Base-by-base conservation (phyloP, 2,329 filamentous ascomycete genomes). In the Aspergillus sp. region DNA sequence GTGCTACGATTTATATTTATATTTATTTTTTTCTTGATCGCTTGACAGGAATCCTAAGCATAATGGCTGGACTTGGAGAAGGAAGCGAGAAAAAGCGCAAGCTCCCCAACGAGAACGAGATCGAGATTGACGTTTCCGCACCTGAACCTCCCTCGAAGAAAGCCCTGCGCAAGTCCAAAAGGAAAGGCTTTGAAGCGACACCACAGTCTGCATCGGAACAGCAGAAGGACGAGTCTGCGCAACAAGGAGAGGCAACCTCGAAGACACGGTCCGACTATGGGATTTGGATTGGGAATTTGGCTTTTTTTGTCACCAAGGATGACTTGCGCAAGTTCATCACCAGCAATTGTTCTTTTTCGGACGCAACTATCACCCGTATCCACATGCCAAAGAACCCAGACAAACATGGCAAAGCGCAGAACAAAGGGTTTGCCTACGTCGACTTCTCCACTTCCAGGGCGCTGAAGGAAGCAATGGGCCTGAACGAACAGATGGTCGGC, bases 121-220 rank as follows among this genome's bases (percentile, higher is more conserved):
- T 98, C 60, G 88, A 94, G 67, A 89, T 98, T 63, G 88, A 98
- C 65, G 72, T 98, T 52, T 77, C 74, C 53, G 82, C 86, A n/a
- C 93, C 93, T 28, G 90, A 97, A 63, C 93, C 93, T 19, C 88
- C 88, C 1, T 97, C 93, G 32, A 98, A 97, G 69, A 94, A 93
- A 65, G 89, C 88, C 51, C 81, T 89, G 57, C 88, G 93, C 64
- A 83, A 84, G 51, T 80, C 94, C 48, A 97, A 96, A 69, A 96
- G 95, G 72, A 62, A 62, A 48, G 50, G 50, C 8, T 45, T 50
- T 7, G 50, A 56, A 5, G 51, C 56, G 44, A 42, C 45, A 39
- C 43, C 55, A 8, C 50, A 57, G 42, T 34, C 56, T 28, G 56
- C 58, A 28, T 56, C 61, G 7, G 70, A 73, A 47, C 60, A 62